Evolutionary conservation across 2,329 filamentous ascomycete genomes (phyloP).

Genomic region (Microsporum ferrugineum): DNA sequence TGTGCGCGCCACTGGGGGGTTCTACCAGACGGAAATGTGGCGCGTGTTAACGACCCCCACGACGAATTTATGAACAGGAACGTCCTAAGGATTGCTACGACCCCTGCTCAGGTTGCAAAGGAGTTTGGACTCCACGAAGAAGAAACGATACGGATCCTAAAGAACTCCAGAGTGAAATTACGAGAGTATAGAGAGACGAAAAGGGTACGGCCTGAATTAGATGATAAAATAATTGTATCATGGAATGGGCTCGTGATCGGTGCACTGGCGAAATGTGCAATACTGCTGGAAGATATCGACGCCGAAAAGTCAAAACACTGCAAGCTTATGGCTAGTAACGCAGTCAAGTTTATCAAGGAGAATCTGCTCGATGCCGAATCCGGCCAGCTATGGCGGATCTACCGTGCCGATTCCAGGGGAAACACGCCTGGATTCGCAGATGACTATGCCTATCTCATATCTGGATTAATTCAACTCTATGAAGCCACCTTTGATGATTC

Average conservation of each 20-base stretch:
- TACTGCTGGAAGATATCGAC: constrained; percentile 52
- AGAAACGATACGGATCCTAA: constrained; percentile 57
- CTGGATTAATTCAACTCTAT: constrained; percentile 73
- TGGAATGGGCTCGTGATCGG: constrained; percentile 86
- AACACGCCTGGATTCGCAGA: constrained; percentile 70
- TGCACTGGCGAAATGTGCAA: constrained; percentile 64
- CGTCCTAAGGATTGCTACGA: constrained; percentile 61
- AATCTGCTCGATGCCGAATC: constrained; percentile 58
- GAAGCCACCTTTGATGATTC: constrained; percentile 65
- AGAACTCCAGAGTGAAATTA: constrained; percentile 55
- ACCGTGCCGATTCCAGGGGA: constrained; percentile 52
- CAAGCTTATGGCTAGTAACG: constrained; percentile 52
- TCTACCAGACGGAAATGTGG: constrained; percentile 72
- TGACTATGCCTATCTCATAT: constrained; percentile 83
- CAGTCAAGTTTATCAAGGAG: constrained; percentile 59
- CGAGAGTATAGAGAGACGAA: constrained; percentile 60
- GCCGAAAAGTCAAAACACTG: constrained; percentile 49
- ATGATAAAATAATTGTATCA: constrained; percentile 76
- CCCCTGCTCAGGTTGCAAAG: constrained; percentile 56
- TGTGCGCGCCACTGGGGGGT: constrained; percentile 79
- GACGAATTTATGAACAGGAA: constrained; percentile 95
- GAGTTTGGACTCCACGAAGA: constrained; percentile 62
- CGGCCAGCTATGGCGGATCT: constrained; percentile 61
- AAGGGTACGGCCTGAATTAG: constrained; percentile 63
- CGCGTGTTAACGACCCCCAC: constrained; percentile 69